Percentiles rank a stretch among this genome's conserved stretches.
Evolutionary conservation across 345 rosid species (phyloP).

Genomic region (Populus pruinosa): DNA sequence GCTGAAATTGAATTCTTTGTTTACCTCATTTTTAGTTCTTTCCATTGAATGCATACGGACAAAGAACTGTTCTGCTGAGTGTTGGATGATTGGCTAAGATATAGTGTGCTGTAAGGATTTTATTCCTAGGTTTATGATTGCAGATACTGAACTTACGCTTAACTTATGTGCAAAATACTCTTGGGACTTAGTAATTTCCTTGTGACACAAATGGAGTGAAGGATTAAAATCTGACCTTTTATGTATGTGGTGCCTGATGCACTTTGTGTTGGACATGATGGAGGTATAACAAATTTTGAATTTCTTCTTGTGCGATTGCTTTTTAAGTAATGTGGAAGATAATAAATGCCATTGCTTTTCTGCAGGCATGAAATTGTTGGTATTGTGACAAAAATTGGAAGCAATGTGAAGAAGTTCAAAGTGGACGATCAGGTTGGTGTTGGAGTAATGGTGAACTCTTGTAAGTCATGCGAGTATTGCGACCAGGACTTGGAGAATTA

Average conservation of each 20-base stretch:
- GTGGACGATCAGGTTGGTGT: slow-evolving; percentile 72
- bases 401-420: slow-evolving; percentile 60
- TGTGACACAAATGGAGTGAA: not conserved
- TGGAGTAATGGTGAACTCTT: slow-evolving; percentile 68
- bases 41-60: not conserved
- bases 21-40: not conserved
- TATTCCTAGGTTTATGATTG: not conserved
- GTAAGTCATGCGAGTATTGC: slow-evolving; percentile 69
- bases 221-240: not conserved
- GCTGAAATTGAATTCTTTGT: not conserved
- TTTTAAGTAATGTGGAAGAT: not conserved
- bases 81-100: too few relatives aligned
- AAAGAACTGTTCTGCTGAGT: not conserved
- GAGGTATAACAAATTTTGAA: too few relatives aligned
- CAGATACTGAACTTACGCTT: too few relatives aligned
- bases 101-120: not conserved
- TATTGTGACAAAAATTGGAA: slow-evolving; percentile 55
- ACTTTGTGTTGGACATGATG: not conserved
- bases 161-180: too few relatives aligned
- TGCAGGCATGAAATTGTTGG: slow-evolving; percentile 88
- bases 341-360: not conserved
- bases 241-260: not conserved
- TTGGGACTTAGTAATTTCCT: too few relatives aligned
- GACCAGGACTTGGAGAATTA: slow-evolving; percentile 71
- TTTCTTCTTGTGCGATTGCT: too few relatives aligned